phyloP scores from a whole-genome alignment of 768 basidiomycete genomes.

The Mycena vitilis region DNA sequence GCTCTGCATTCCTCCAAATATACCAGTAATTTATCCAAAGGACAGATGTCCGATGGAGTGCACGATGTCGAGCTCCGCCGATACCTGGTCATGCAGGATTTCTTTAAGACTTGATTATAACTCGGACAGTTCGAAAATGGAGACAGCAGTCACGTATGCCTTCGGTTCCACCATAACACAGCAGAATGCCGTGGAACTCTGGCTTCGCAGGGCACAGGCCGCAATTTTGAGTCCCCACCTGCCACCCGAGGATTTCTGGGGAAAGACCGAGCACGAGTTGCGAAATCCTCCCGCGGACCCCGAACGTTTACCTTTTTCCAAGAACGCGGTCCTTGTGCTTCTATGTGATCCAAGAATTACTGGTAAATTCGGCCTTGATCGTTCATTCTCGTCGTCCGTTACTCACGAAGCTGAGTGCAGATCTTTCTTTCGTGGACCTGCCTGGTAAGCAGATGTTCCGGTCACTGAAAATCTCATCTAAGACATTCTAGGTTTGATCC shows the following conservation, averaged over 20 bases:
- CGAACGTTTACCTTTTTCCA: constrained; percentile 52
- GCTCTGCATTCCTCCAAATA: background rate
- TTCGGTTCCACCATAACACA: constrained; percentile 60
- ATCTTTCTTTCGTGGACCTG: constrained; percentile 65
- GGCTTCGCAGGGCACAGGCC: constrained; percentile 69
- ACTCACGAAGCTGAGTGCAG: constrained; percentile 28
- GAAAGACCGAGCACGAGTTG: constrained; percentile 43
- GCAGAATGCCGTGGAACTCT: constrained; percentile 59
- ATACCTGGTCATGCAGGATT: constrained; percentile 58
- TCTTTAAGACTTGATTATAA: constrained; percentile 52
- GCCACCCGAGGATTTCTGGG: constrained; percentile 39
- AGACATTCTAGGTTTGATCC: constrained; percentile 62
- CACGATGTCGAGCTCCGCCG: constrained; percentile 54
- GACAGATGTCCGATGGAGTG: constrained; percentile 67
- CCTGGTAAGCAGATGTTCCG: constrained; percentile 52
- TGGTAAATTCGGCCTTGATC: background rate
- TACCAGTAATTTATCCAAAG: background rate
- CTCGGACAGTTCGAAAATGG: constrained; percentile 3
- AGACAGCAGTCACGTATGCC: constrained; percentile 19
- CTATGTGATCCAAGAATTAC: constrained; percentile 58
- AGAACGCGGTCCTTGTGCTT: constrained; percentile 61
- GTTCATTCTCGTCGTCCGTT: too few species aligned
- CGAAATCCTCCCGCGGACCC: constrained; percentile 23
- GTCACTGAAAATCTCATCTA: constrained; percentile 30
- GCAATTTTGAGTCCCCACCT: constrained; percentile 63